These are phyloP conservation scores for Geranium rotundifolium DNA, from an alignment of 345 rosid species.

Conservation along the genomic window DNA sequence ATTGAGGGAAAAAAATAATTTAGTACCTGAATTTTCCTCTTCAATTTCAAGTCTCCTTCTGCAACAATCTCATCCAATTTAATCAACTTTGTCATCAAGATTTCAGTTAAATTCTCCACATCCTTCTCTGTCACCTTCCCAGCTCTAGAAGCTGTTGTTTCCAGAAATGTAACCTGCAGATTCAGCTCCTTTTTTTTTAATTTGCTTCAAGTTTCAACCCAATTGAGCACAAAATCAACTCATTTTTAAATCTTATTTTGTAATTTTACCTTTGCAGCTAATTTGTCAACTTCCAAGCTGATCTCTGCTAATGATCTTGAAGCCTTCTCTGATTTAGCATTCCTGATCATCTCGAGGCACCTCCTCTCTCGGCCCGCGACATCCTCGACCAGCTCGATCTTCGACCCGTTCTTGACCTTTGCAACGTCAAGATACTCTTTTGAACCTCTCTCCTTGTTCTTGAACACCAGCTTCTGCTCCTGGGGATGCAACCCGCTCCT, in stretches of 20 bases:
- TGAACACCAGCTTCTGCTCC: conserved; percentile 49
- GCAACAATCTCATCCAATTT: conserved; percentile 35
- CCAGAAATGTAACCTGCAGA: conserved; percentile 29
- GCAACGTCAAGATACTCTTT: conserved; percentile 34
- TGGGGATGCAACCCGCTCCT: conserved; percentile 35
- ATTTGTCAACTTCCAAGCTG: conserved; percentile 30
- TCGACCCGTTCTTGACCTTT: conserved; percentile 44
- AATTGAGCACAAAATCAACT: not conserved
- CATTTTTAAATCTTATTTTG: too few relatives aligned
- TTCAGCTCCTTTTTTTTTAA: not conserved
- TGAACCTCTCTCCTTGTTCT: conserved; percentile 50
- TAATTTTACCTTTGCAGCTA: conserved; percentile 25
- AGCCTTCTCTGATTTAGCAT: conserved; percentile 36
- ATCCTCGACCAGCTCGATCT: conserved; percentile 41
- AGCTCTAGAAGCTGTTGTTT: conserved; percentile 21
- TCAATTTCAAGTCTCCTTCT: conserved; percentile 41
- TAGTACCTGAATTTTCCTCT: conserved; percentile 40
- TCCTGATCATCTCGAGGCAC: conserved; percentile 34
- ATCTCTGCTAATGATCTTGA: conserved; percentile 33
- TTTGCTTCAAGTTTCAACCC: not conserved
- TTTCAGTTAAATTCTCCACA: conserved; percentile 28
- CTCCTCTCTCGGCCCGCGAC: conserved; percentile 33
- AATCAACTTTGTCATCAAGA: conserved; percentile 35
- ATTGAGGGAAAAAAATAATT: not conserved
- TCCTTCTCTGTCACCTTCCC: conserved; percentile 25